A percentile compares a stretch with the other conserved stretches of the same genome.
These are phyloP conservation scores for Penicillium olsonii DNA, from an alignment of 2,329 filamentous ascomycete genomes.

Conservation along the genomic window DNA sequence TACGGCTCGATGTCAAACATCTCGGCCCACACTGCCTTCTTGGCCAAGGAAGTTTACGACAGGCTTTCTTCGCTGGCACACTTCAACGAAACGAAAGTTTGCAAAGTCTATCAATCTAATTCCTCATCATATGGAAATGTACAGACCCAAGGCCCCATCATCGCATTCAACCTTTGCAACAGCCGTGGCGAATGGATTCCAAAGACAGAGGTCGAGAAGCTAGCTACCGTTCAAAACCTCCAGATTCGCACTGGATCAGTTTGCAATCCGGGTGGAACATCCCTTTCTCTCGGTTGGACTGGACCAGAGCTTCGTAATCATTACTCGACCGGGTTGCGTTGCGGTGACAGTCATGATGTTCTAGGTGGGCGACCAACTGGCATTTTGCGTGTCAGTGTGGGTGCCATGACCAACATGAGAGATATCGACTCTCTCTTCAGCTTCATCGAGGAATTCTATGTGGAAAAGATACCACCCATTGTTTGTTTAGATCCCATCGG, in stretches of 20 bases:
- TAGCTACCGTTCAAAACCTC: conserved; percentile 75
- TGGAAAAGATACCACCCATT: conserved; percentile 35
- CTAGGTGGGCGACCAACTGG: conserved; percentile 85
- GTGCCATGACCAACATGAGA: conserved; percentile 78
- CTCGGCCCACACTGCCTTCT: conserved; percentile 68
- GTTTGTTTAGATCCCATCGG: conserved; percentile 18
- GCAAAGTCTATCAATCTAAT: conserved; percentile 61
- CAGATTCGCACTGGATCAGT: conserved; percentile 85
- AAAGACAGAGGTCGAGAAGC: conserved; percentile 82
- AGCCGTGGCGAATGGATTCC: conserved; percentile 72
- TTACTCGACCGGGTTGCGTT: conserved; percentile 81
- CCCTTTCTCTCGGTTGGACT: conserved; percentile 68
- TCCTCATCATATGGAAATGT: conserved; percentile 46
- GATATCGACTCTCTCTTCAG: conserved; percentile 73
- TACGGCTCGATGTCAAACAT: conserved; percentile 72
- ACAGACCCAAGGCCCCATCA: conserved; percentile 66
- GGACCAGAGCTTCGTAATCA: conserved; percentile 83
- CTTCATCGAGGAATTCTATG: conserved; percentile 73
- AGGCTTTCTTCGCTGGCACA: conserved; percentile 66
- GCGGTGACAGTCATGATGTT: conserved; percentile 79
- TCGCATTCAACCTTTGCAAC: conserved; percentile 81
- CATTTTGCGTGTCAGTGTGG: conserved; percentile 79
- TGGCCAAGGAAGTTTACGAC: conserved; percentile 62
- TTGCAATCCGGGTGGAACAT: conserved; percentile 88
- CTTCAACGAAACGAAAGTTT: conserved; percentile 66